Base-by-base conservation (phyloP, 176 grass and related monocot species). In the Oryza meyeriana region DNA sequence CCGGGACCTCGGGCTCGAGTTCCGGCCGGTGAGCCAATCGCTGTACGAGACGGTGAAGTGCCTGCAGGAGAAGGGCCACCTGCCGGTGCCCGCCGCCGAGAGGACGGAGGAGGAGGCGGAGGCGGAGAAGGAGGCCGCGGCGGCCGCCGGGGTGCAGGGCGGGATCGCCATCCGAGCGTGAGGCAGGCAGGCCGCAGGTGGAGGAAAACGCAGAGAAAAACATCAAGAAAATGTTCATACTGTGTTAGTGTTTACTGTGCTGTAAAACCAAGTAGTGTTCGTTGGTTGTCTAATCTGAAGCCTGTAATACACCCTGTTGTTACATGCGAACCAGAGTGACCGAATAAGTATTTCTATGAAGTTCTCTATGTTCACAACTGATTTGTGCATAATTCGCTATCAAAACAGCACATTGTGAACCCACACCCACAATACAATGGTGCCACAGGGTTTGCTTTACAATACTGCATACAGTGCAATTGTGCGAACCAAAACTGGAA, bases 21-120 rank as follows among this genome's bases (percentile, higher is more conserved):
- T 97, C 85, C 83, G 72, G 61, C 89, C 89, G 22, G 92, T 83
- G 76, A 82, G 72, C 26, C 87, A 90, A 39, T 86, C 88, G 34
- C 69, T 94, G 16, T 94, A 88, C 41, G 92, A 92, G 9, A 92
- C 92, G 3, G 92, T 97, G 40, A 94, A 89, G 69, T 83, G 74
- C 80, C 94, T 97, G 31, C 91, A 90, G 81, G 91, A 92, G 89
- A 94, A 97, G 76, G 92, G 92, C 6, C 87, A 92, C 69, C 87
- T 94, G 34, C 85, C 72, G 5, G 75, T 92, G 81, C 87, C 81
- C 81, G 59, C 31, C 29, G 78, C 38, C 34, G 78, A 85, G 77
- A 63, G 66, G 78, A 34, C 64, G 13, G 82, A 80, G 31, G 24
- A 80, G 30, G 24, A 50, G 8, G 55, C 74, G 17, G 17, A 62